phyloP scores from a whole-genome alignment of 148 eudicot genomes.

The Vaccinium corymbosum region DNA sequence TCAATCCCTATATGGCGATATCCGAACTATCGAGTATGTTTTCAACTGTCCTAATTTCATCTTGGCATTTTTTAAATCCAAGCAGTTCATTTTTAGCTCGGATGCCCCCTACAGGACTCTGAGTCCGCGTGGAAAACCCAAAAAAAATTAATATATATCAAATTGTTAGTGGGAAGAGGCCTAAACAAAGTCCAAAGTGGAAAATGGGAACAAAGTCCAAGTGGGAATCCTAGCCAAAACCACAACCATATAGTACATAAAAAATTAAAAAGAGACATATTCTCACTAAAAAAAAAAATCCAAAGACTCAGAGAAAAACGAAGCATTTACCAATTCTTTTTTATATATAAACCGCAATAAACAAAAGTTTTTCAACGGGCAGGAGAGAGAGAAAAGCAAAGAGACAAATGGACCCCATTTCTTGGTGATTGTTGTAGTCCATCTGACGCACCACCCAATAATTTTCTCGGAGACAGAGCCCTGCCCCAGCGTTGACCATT shows the following conservation, averaged over 20 bases:
- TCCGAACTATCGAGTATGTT: no score
- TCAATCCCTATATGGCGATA: no score
- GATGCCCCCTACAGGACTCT: no score
- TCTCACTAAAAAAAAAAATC: not conserved
- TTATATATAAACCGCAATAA: not conserved
- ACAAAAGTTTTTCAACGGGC: not conserved
- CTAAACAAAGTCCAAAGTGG: not conserved
- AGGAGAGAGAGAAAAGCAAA: not conserved
- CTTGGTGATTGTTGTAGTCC: not conserved
- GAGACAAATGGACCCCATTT: conserved; percentile 6
- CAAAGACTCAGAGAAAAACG: not conserved
- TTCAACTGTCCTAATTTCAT: no score
- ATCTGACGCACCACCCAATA: not conserved
- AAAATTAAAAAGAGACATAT: not conserved
- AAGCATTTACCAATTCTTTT: not conserved
- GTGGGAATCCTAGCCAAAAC: not conserved
- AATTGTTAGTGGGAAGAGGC: no score
- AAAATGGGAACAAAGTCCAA: not conserved
- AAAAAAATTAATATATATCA: no score
- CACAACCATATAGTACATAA: not conserved
- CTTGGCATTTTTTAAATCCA: no score
- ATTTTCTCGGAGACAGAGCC: conserved; percentile 18
- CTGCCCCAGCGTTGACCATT: conserved; percentile 22
- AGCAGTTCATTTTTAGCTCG: no score
- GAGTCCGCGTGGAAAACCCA: no score